These are phyloP conservation scores for Voacanga thouarsii DNA, from an alignment of 257 asterid species.

Conservation along the genomic window DNA sequence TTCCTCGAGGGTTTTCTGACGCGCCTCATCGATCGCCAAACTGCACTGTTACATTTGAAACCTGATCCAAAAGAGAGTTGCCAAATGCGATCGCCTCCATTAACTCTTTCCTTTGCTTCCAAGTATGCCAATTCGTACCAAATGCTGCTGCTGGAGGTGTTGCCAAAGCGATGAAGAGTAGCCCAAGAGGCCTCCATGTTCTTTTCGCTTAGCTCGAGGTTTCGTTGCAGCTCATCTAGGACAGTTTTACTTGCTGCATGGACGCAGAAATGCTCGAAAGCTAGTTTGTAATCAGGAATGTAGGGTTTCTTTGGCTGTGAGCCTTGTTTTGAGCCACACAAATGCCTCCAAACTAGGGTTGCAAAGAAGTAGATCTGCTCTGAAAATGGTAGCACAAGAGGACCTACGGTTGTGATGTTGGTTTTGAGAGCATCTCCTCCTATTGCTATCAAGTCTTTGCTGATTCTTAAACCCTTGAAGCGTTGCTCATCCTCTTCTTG, in stretches of 20 bases:
- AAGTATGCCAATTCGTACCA: conserved; percentile 92
- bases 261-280: conserved; percentile 91
- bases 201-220: conserved; percentile 65
- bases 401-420: conserved; percentile 86
- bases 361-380: conserved; percentile 89
- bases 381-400: conserved; percentile 64
- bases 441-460: conserved; percentile 70
- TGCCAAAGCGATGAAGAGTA: conserved; percentile 75
- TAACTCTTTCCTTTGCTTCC: conserved; percentile 74
- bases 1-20: conserved; percentile 35
- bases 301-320: conserved; percentile 54
- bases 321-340: conserved; percentile 30
- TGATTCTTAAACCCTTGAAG: conserved; percentile 62
- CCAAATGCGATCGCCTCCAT: conserved; percentile 80
- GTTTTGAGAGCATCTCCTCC: conserved; percentile 93
- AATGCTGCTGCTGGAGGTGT: conserved; percentile 93
- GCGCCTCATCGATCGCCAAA: conserved; percentile 66
- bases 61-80: conserved; percentile 96
- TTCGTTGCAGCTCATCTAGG: conserved; percentile 85
- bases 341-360: conserved; percentile 48
- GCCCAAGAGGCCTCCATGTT: conserved; percentile 83
- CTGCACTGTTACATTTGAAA: conserved; percentile 87
- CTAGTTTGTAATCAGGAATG: conserved; percentile 94
- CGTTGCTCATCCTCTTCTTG: conserved; percentile 76
- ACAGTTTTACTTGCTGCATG: conserved; percentile 87